A percentile compares a stretch with the other conserved stretches of the same genome.
Evolutionary conservation across 2,329 filamentous ascomycete genomes (phyloP).

Genomic region (Metarhizium anisopliae): DNA sequence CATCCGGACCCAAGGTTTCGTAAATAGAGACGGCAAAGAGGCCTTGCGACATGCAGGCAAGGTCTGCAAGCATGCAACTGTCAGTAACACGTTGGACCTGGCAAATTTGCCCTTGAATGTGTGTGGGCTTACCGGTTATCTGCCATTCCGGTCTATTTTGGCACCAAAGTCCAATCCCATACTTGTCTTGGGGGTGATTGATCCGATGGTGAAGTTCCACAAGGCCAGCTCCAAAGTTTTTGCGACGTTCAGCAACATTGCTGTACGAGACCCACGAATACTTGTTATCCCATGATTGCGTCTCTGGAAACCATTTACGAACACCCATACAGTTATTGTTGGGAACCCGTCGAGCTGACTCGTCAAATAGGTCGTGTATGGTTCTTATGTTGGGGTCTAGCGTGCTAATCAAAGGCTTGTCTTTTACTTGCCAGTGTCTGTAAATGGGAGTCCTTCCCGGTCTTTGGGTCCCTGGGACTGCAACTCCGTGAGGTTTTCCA

Average conservation of each 20-base stretch:
- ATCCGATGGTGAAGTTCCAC: slow-evolving; percentile 69
- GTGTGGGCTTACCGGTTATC: slow-evolving; percentile 49
- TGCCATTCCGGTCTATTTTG: slow-evolving; percentile 84
- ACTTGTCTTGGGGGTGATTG: slow-evolving; percentile 52
- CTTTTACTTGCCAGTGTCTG: slow-evolving; percentile 68
- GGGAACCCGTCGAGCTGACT: slow-evolving; percentile 50
- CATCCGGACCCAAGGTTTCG: slow-evolving; percentile 84
- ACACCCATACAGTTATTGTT: slow-evolving; percentile 69
- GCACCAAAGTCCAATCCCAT: slow-evolving; percentile 73
- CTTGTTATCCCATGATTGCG: slow-evolving; percentile 61
- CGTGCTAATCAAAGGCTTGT: slow-evolving; percentile 61
- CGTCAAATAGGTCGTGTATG: slow-evolving; percentile 73
- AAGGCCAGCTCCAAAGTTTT: slow-evolving; percentile 77
- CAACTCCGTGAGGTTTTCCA: slow-evolving; percentile 67
- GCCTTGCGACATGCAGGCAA: slow-evolving; percentile 78
- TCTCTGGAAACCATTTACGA: slow-evolving; percentile 67
- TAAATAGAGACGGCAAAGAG: slow-evolving; percentile 90
- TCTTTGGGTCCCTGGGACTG: slow-evolving; percentile 64
- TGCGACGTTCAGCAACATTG: slow-evolving; percentile 68
- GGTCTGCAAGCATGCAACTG: slow-evolving; percentile 43
- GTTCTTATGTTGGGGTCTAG: slow-evolving; percentile 64
- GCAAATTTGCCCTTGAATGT: neutral
- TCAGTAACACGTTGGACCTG: neutral
- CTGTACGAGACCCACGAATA: slow-evolving; percentile 80
- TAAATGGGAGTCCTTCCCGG: slow-evolving; percentile 70